phyloP scores from a whole-genome alignment of 768 basidiomycete species.

The Pulveroboletus frians region DNA sequence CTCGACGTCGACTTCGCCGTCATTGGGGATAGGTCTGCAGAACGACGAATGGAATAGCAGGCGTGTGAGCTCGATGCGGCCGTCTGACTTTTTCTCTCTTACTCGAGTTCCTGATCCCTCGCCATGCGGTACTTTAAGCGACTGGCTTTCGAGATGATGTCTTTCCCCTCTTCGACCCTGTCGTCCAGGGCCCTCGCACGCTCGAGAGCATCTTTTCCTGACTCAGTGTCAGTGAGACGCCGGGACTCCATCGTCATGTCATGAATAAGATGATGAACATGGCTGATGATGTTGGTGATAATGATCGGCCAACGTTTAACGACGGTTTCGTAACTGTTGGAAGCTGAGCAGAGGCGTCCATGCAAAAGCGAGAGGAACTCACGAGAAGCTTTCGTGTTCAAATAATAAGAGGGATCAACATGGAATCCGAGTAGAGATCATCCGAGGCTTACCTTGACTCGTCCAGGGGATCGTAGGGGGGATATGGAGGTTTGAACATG shows the following conservation, averaged over 20 bases:
- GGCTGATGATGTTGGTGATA: conserved; percentile 74
- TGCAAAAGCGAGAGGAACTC: conserved; percentile 14
- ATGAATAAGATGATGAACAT: conserved; percentile 66
- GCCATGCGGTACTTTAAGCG: conserved; percentile 88
- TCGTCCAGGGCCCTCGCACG: conserved; percentile 30
- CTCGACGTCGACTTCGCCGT: conserved; percentile 64
- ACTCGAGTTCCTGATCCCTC: conserved; percentile 67
- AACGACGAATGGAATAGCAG: neutral
- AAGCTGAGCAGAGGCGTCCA: neutral
- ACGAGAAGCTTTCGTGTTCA: conserved; percentile 56
- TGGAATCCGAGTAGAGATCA: neutral
- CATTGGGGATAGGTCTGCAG: conserved; percentile 61
- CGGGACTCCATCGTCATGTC: conserved; percentile 43
- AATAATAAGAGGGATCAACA: conserved; percentile 3
- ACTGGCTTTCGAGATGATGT: conserved; percentile 67
- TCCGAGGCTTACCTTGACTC: conserved; percentile 45
- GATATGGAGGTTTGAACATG: conserved; percentile 51
- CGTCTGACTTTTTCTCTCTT: conserved; percentile 19
- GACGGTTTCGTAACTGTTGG: conserved; percentile 68
- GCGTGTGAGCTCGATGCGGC: neutral
- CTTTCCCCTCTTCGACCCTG: conserved; percentile 69
- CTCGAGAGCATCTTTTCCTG: conserved; percentile 3
- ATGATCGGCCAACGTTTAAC: conserved; percentile 80
- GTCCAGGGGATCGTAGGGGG: conserved; percentile 74
- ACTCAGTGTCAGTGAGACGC: conserved; percentile 8